These are phyloP conservation scores for Ailanthus altissimus DNA, from an alignment of 345 rosid species.

Conservation along the genomic window DNA sequence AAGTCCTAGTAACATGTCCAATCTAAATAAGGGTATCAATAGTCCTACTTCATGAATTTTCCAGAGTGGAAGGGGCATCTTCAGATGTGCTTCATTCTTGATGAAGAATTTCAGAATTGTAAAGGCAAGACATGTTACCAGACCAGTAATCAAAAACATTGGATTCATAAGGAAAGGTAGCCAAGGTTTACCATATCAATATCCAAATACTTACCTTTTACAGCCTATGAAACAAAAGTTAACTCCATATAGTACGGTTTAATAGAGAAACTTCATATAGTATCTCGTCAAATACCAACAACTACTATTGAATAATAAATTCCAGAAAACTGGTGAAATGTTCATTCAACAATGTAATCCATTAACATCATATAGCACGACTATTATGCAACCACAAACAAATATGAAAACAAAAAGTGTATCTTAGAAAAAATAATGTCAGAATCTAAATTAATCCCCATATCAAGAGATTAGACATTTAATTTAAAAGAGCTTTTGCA, in stretches of 20 bases:
- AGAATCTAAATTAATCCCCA: not conserved
- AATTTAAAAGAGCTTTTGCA: not conserved
- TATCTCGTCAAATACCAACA: not conserved
- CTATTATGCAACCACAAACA: not conserved
- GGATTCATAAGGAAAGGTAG: not conserved
- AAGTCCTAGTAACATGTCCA: constrained; percentile 5
- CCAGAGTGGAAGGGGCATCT: not conserved
- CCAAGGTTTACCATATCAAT: not conserved
- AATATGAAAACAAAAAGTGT: not conserved
- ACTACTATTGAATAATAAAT: not conserved
- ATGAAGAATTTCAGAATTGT: not conserved
- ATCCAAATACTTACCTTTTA: not conserved
- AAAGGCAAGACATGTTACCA: not conserved
- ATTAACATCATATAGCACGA: not conserved
- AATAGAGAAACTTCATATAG: not conserved
- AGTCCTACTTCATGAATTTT: not conserved
- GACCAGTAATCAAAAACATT: not conserved
- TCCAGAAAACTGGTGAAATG: not conserved
- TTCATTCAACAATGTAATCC: not conserved
- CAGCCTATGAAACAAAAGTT: not conserved
- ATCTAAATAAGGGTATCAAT: not conserved
- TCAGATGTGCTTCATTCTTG: not conserved
- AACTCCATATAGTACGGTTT: not conserved
- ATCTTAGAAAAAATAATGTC: not conserved
- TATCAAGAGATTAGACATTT: not conserved